Base-by-base conservation (phyloP, 495 filamentous ascomycete genomes). In the Hyaloscypha bicolor region DNA sequence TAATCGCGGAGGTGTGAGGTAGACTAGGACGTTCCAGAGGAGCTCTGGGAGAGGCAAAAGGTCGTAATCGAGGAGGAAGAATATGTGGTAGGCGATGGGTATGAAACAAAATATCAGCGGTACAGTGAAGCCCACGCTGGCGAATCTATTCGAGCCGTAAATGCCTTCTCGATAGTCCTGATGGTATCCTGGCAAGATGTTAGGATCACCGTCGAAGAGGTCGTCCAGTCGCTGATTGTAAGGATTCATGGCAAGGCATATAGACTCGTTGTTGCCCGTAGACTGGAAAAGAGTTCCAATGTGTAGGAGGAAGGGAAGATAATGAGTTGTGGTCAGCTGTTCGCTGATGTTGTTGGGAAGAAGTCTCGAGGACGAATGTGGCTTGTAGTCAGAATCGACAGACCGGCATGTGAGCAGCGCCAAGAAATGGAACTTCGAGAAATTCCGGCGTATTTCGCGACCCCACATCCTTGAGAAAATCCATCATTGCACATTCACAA, bases 1-100 rank as follows among this genome's bases (percentile, higher is more conserved):
- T 2, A 92, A 69, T 39, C 77, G 78, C 6, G 84, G 82, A 1
- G 91, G 91, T 25, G 82, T 88, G 33, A 87, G 32, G 66, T 82
- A 82, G 56, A 93, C 84, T 8, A 91, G 33, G 30, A 79, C 66
- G 74, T 91, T 86, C 90, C 90, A 93, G 30, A 88, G 56, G n/a
- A 86, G 72, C 55, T 83, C 75, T 51, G 55, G 75, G 22, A 73
- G 65, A 65, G 67, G 74, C 69, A 55, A 68, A 72, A 76, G 69
- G 67, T 73, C 71, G 76, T 71, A 74, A 65, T 77, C 75, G 60
- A 74, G 73, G 33, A 64, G 55, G 45, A 66, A 76, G 64, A 80
- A 69, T 51, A 76, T 70, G 30, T 79, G 77, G 74, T 85, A 86
- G 53, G 82, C 61, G 60, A 82, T 55, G 32, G 79, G 75, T 16